Conservation (phyloP, 2,329 filamentous ascomycete species). For the Colletotrichum truncatum region DNA sequence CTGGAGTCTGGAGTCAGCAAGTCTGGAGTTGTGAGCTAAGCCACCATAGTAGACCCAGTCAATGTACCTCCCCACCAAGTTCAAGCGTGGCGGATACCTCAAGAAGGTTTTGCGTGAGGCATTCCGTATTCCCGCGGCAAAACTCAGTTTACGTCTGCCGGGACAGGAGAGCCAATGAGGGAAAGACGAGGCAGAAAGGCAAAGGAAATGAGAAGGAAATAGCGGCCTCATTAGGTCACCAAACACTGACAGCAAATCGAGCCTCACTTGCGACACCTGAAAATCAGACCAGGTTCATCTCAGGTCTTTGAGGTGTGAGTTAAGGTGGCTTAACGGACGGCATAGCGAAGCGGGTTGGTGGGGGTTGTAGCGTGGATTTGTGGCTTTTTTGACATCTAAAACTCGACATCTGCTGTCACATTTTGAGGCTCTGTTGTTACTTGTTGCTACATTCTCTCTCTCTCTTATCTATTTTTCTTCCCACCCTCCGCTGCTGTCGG, state of each 20-base stretch:
- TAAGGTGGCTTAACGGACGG: background rate
- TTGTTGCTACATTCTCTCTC: no score
- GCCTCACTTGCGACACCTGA: background rate
- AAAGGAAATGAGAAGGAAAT: background rate
- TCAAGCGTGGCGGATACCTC: background rate
- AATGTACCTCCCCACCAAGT: background rate
- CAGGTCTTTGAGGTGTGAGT: constrained; percentile 17
- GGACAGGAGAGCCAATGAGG: background rate
- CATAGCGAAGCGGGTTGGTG: background rate
- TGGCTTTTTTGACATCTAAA: background rate
- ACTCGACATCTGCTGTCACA: background rate
- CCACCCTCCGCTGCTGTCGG: background rate
- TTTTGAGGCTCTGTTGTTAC: background rate
- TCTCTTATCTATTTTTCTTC: no score
- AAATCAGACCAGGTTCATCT: constrained; percentile 27
- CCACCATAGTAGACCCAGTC: no score
- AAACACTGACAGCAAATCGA: background rate
- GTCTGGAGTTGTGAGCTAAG: no score
- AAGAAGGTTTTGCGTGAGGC: background rate
- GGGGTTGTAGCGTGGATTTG: background rate
- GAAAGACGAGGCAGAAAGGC: background rate
- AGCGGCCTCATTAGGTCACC: background rate
- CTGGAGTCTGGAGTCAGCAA: background rate
- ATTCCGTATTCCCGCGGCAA: constrained; percentile 1
- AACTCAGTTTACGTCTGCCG: background rate